phyloP scores from a whole-genome alignment of 2,329 filamentous ascomycete genomes.

The Colletotrichum liaoningense region DNA sequence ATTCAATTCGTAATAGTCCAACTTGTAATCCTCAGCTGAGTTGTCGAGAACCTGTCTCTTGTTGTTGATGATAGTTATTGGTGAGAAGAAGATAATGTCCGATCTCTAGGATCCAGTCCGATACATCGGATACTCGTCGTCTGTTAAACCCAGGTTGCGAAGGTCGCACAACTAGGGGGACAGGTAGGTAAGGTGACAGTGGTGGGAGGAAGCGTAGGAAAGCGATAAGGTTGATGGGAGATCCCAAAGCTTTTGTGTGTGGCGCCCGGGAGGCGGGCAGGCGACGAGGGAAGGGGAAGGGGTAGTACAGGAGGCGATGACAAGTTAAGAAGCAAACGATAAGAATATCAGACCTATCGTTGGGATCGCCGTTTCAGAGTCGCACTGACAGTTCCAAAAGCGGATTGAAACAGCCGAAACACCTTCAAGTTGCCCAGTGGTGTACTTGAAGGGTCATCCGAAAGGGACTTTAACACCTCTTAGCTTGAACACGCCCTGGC shows the following conservation, averaged over 20 bases:
- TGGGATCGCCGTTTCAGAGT: conserved; percentile 53
- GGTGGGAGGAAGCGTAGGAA: conserved; percentile 8
- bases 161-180: conserved; percentile 31
- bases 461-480: conserved; percentile 38
- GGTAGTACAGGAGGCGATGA: conserved; percentile 32
- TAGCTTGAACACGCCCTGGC: conserved; percentile 38
- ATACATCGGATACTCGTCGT: conserved; percentile 34
- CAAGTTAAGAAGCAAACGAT: conserved; percentile 38
- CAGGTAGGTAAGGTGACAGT: conserved; percentile 26
- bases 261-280: conserved; percentile 32
- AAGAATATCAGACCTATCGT: conserved; percentile 45
- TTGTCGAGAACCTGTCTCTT: background rate
- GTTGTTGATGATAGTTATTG: background rate
- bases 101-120: conserved; percentile 36
- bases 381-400: conserved; percentile 49
- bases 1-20: background rate
- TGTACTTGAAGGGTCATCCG: conserved; percentile 39
- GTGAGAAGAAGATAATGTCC: conserved; percentile 8
- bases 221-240: conserved; percentile 34
- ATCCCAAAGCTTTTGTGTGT: conserved; percentile 36
- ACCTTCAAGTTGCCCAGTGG: conserved; percentile 45
- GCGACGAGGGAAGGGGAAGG: conserved; percentile 20
- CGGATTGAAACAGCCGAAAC: conserved; percentile 55
- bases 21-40: background rate
- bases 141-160: conserved; percentile 32